A percentile compares a stretch with the other conserved stretches of the same genome.
Evolutionary conservation across 2,329 filamentous ascomycete genomes (phyloP).

Genomic region (Neurospora crassa): DNA sequence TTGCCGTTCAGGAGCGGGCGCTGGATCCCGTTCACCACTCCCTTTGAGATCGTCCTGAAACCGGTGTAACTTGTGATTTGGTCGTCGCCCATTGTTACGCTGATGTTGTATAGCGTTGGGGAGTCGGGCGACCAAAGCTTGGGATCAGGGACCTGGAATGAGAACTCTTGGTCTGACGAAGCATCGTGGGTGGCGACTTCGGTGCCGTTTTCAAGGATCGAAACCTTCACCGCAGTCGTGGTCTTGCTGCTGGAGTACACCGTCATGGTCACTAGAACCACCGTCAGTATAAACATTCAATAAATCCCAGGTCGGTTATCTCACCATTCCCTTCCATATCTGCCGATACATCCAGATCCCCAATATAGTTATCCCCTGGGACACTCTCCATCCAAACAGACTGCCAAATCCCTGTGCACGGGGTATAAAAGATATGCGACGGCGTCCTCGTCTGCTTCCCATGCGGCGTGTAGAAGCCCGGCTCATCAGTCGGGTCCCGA

Average conservation of each 20-base stretch:
- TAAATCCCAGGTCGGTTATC: conserved; percentile 10
- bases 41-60: conserved; percentile 54
- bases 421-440: conserved; percentile 60
- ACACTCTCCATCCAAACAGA: conserved; percentile 61
- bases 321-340: conserved; percentile 42
- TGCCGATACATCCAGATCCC: conserved; percentile 48
- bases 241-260: conserved; percentile 34
- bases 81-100: conserved; percentile 42
- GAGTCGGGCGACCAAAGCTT: conserved; percentile 56
- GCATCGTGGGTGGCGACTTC: conserved; percentile 34
- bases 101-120: conserved; percentile 56
- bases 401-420: conserved; percentile 68
- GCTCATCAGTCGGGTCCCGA: conserved; percentile 55
- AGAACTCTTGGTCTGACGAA: conserved; percentile 39
- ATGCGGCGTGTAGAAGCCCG: conserved; percentile 47
- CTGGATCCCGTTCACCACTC: conserved; percentile 45
- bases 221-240: conserved; percentile 26
- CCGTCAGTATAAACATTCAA: background rate
- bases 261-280: conserved; percentile 40
- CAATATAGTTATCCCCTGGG: conserved; percentile 42
- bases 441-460: conserved; percentile 53
- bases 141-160: conserved; percentile 43
- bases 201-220: conserved; percentile 26
- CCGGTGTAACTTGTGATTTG: conserved; percentile 55
- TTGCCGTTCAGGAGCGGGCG: conserved; percentile 59